Percentiles rank a stretch among this genome's conserved stretches.
These are phyloP conservation scores for Aspergillus aculeatus DNA, from an alignment of 2,329 filamentous ascomycete genomes.

Conservation along the genomic window DNA sequence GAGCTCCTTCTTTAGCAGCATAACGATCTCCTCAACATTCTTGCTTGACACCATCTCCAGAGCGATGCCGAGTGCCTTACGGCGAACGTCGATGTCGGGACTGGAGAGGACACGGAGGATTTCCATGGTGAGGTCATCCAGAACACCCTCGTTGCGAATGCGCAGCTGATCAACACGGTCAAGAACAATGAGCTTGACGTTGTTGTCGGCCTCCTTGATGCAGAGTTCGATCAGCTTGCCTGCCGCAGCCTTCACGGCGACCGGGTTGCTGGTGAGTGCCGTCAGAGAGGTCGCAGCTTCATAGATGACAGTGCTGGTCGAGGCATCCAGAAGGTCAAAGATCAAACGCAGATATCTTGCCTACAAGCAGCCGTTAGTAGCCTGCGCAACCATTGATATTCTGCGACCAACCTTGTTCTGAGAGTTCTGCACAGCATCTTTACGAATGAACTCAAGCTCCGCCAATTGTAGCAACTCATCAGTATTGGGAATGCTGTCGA, in stretches of 20 bases:
- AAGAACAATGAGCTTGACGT: slow-evolving; percentile 96
- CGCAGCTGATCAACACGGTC: slow-evolving; percentile 88
- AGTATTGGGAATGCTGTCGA: slow-evolving; percentile 90
- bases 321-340: slow-evolving; percentile 92
- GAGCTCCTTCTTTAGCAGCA: slow-evolving; percentile 95
- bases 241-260: slow-evolving; percentile 94
- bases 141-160: slow-evolving; percentile 81
- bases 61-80: slow-evolving; percentile 84
- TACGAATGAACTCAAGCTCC: slow-evolving; percentile 95
- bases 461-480: slow-evolving; percentile 92
- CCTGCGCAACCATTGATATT: background rate
- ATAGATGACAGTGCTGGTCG: slow-evolving; percentile 91
- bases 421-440: slow-evolving; percentile 90
- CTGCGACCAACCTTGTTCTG: slow-evolving; percentile 74
- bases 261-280: slow-evolving; percentile 89
- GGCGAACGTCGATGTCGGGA: slow-evolving; percentile 91
- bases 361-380: slow-evolving; percentile 47
- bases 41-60: slow-evolving; percentile 98
- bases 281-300: slow-evolving; percentile 95
- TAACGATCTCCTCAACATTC: slow-evolving; percentile 95
- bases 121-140: slow-evolving; percentile 96
- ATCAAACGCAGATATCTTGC: slow-evolving; percentile 90
- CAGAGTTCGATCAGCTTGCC: slow-evolving; percentile 94
- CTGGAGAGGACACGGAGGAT: slow-evolving; percentile 92
- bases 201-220: slow-evolving; percentile 98